Base-by-base conservation (phyloP, 768 basidiomycete genomes). In the Coprinopsis cinerea region DNA sequence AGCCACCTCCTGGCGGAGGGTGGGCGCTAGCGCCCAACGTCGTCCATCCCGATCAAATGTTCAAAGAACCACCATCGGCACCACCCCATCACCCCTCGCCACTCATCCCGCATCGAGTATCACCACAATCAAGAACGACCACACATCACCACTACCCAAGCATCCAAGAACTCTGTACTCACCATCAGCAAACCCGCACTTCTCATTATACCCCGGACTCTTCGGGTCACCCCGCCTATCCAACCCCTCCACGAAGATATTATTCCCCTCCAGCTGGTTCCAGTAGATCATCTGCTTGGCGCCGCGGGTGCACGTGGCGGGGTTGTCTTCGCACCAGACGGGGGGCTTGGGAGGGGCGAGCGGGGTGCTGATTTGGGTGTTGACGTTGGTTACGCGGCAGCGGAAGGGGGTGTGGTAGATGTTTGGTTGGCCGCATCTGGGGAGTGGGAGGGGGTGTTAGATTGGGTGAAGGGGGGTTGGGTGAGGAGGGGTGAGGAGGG, bases 271-370 rank as follows among this genome's bases (percentile, higher is more conserved):
- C 0, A 47, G 41, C 57, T 79, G 77, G 54, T 80, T 69, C 77
- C 76, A 80, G 59, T 72, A 74, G 32, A 80, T 54, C 73, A 79
- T 74, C 65, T 80, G 77, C 55, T 79, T 79, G 2, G 78, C 66
- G 36, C 77, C 78, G 53, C 70, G 64, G 18, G 64, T 63, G 54
- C 78, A 80, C 20, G 57, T 64, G 7, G 56, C 57, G 3, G 63
- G 60, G 48, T 79, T 64, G 35, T 67, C 70, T 56, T 80, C 72
- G 56, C 78, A 80, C 77, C 77, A 80, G 2, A 72, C 68, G 1
- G 77, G 67, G 10, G 78, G 68, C 51, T 77, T 65, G 4, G 71
- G 62, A 0, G 64, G 42, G 13, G 70, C 75, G 10, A 80, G 49
- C 13, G 73, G 67, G 0, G 61, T 65, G 14, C 57, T 72, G 26